Base-by-base conservation (phyloP, 2,329 filamentous ascomycete genomes). In the Hysterium pulicare region DNA sequence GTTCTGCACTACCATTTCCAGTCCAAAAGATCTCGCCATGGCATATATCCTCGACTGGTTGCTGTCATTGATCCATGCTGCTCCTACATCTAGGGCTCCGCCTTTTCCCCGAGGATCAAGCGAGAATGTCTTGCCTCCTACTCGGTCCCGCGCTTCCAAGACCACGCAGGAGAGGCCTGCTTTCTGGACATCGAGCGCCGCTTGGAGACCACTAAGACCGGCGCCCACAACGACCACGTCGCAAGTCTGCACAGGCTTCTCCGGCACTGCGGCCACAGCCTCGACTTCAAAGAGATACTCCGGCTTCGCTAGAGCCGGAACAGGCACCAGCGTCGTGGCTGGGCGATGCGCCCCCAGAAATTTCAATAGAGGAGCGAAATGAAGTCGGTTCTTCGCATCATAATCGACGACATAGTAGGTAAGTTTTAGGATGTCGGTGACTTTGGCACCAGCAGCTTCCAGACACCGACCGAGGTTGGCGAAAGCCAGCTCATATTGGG, bases 21-120 rank as follows among this genome's bases (percentile, higher is more conserved):
- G 50, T 0, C 68, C 66, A 38, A 71, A 75, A 30, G 58, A 48
- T 35, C 66, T 50, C 0, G 68, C 68, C 6, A 77, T 55, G 0
- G 55, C 62, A 48, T 59, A 72, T 37, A 81, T 70, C 3, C 62
- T 61, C 20, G 51, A 61, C 47, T 82, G 78, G 38, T 71, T 77
- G 1, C 64, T 71, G 40, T 81, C 74, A 47, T 83, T 82, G 48
- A 82, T 74, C 79, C 79, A 83, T 0, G 76, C 77, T 0, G 77
- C 79, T 2, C 79, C 79, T 0, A 80, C 53, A 17, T 82, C 79
- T 5, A 73, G 66, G 0, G 62, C 45, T 0, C 71, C 72, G 2
- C 56, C 58, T 21, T 54, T 67, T 9, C 24, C 58, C 45, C 60
- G 49, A 7, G 62, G 47, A 1, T 61, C 55, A 3, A 60, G 44